Evolutionary conservation across 1,139 yeast genomes (phyloP), one percentile per base, ranked within the genome.

Genomic region (Suzukiozyma palmioleophila): DNA sequence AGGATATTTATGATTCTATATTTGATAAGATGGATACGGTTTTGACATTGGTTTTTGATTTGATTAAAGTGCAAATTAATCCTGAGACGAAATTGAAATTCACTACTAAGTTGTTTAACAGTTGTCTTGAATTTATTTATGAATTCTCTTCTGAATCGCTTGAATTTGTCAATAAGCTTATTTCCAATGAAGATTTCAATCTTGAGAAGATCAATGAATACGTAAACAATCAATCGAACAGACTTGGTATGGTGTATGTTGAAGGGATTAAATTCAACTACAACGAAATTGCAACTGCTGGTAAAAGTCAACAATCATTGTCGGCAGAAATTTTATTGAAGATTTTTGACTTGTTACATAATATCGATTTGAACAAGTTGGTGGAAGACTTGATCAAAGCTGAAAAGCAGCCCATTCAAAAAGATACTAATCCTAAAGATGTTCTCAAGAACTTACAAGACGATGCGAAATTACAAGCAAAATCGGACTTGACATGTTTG

Each of bases 111-210:
- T 58, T 83, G 29, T 71, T 75, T 47, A 74, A 77, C 46, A 61
- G 80, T 2, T 62, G 79, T 37, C 59, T 84, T 35, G 87, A 81
- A 48, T 73, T 83, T 43, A 56, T 82, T 29, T 83, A 80, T 57
- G 88, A 82, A 52, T 75, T 84, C 51, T 73, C 85, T 15, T 69
- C 83, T 16, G 83, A 81, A 49, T 80, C 88, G 0, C 54, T 59
- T n/a, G 77, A 74, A 14, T 84, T 84, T 49, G 69, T 81, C 24
- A 62, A 64, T 35, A 44, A 42, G 10, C 39, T 37, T 10, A 26
- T 35, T 6, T 26, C 32, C 9, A 46, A 45, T 30, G 39, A 43
- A n/a, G 39, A 48, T 30, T 43, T 44, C 8, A 27, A 38, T 16
- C 42, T 52, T 36, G 47, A 43, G 21, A 31, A 35, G 6, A 32